Evolutionary conservation across 169 alveolate species (phyloP).

Genomic region (Plasmodium gonderi): DNA sequence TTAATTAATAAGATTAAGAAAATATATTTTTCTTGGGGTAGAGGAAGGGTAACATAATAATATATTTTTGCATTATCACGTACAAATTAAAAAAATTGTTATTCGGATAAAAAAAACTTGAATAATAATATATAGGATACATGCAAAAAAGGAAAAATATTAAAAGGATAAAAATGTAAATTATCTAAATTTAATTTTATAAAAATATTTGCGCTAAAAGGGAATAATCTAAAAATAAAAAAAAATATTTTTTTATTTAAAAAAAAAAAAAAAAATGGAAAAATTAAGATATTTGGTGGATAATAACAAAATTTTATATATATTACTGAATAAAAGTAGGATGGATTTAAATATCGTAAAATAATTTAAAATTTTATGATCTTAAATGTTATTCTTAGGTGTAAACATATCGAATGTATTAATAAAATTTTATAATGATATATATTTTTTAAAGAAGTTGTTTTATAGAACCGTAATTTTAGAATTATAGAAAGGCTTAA

Average conservation of each 20-base stretch:
- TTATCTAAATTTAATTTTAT: no score
- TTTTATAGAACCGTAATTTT: no score
- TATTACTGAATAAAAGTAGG: background rate
- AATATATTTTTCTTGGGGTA: background rate
- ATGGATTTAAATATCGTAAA: background rate
- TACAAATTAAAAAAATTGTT: background rate
- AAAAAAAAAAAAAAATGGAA: background rate
- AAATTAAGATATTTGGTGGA: background rate
- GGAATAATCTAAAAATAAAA: no score
- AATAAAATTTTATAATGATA: background rate
- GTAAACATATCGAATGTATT: background rate
- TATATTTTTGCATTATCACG: background rate
- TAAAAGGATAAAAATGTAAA: background rate
- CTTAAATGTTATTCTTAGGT: background rate
- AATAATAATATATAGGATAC: background rate
- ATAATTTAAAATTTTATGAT: background rate
- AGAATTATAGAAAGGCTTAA: no score
- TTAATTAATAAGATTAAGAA: background rate
- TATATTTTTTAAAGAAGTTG: background rate
- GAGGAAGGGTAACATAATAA: background rate
- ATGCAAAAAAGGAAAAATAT: background rate
- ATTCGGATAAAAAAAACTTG: background rate
- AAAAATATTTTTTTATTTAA: no score
- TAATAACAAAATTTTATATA: no score
- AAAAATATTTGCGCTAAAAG: no score